A percentile compares a stretch with the other conserved stretches of the same genome.
Conservation (phyloP, 352 stramenopile species). For the Globisporangium polare region DNA sequence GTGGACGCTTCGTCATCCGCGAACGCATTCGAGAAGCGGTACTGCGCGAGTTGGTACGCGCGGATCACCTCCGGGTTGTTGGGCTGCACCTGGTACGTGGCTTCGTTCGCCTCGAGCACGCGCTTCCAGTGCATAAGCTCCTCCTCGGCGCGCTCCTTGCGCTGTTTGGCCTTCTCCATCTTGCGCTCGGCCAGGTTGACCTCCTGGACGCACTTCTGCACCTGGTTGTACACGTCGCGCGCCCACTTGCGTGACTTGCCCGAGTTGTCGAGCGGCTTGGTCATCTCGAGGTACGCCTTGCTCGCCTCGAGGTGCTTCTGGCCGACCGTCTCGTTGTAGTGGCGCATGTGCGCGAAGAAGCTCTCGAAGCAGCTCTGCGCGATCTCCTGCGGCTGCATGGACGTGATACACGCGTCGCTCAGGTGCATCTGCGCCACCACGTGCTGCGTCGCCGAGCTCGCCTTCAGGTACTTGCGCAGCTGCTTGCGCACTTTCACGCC, state of each 20-base stretch:
- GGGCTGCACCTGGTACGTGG: slow-evolving; percentile 75
- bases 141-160: slow-evolving; percentile 59
- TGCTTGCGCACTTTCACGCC: slow-evolving; percentile 81
- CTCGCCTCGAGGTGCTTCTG: slow-evolving; percentile 72
- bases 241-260: slow-evolving; percentile 72
- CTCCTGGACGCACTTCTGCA: slow-evolving; percentile 76
- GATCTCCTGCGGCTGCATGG: slow-evolving; percentile 79
- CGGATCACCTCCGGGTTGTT: slow-evolving; percentile 73
- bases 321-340: slow-evolving; percentile 76
- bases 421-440: slow-evolving; percentile 79
- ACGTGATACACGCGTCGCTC: slow-evolving; percentile 65
- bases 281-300: slow-evolving; percentile 78
- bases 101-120: slow-evolving; percentile 76
- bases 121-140: slow-evolving; percentile 73
- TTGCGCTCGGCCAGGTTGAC: slow-evolving; percentile 66
- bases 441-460: slow-evolving; percentile 68
- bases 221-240: slow-evolving; percentile 71
- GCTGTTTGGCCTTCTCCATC: slow-evolving; percentile 67
- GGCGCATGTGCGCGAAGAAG: slow-evolving; percentile 74
- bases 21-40: slow-evolving; percentile 60
- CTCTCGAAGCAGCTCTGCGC: slow-evolving; percentile 74
- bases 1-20: slow-evolving; percentile 55
- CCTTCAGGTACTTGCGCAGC: slow-evolving; percentile 81
- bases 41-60: slow-evolving; percentile 59
- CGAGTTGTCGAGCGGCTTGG: slow-evolving; percentile 68